phyloP scores from a whole-genome alignment of 1,284 basidiomycete genomes.

The Pseudozyma thailandica region DNA sequence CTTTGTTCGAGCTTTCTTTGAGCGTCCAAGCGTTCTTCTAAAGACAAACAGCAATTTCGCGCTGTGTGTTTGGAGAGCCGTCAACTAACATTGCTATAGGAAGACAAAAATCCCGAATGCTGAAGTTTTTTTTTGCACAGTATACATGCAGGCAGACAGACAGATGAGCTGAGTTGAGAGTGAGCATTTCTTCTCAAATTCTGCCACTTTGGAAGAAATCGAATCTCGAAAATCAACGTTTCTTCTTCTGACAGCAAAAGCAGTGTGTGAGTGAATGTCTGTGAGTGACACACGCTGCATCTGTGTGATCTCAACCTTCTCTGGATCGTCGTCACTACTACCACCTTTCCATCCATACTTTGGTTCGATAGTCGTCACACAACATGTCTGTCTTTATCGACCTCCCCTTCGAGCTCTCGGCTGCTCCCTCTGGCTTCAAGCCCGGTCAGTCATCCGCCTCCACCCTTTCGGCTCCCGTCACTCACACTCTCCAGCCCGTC shows the following conservation, averaged over 20 bases:
- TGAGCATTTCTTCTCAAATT: neutral
- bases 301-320: too few relatives aligned
- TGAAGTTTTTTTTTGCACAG: neutral
- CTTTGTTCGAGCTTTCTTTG: neutral
- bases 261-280: too few relatives aligned
- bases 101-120: too few relatives aligned
- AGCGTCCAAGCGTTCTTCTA: conserved; percentile 9
- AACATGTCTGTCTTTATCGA: conserved; percentile 61
- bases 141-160: too few relatives aligned
- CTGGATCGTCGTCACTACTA: too few relatives aligned
- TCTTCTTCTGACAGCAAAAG: too few relatives aligned
- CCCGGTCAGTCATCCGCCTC: conserved; percentile 49
- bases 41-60: too few relatives aligned
- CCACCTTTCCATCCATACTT: conserved; percentile 8
- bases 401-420: conserved; percentile 60
- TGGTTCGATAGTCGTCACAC: conserved; percentile 11
- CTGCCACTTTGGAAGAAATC: conserved; percentile 33
- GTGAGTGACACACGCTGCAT: too few relatives aligned
- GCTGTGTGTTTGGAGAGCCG: too few relatives aligned
- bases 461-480: conserved; percentile 53
- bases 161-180: too few relatives aligned
- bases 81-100: too few relatives aligned
- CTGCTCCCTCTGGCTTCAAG: conserved; percentile 62
- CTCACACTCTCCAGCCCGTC: conserved; percentile 56
- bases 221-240: neutral